These are phyloP conservation scores for Phytophthora nicotianae DNA, from an alignment of 352 stramenopile genomes.

Conservation along the genomic window DNA sequence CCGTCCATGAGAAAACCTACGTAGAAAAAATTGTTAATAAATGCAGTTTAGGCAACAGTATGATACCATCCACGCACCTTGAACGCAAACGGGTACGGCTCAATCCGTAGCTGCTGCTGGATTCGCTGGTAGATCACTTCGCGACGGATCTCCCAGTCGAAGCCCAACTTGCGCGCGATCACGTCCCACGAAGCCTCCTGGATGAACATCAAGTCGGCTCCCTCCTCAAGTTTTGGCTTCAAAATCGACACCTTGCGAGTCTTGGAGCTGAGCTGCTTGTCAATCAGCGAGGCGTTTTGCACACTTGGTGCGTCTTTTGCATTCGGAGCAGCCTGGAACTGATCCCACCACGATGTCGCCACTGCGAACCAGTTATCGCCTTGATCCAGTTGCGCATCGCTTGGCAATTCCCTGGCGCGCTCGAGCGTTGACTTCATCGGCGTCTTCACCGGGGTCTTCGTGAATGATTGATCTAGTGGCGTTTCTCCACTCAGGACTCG, in stretches of 20 bases:
- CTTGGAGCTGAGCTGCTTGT: constrained; percentile 23
- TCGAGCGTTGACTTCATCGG: constrained; percentile 9
- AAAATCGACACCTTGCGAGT: constrained; percentile 22
- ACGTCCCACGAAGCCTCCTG: constrained; percentile 17
- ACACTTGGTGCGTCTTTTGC: constrained; percentile 14
- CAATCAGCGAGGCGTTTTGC: constrained; percentile 26
- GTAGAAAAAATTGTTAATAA: not conserved
- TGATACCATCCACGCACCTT: constrained; percentile 10
- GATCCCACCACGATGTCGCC: constrained; percentile 24
- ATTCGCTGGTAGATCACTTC: constrained; percentile 27
- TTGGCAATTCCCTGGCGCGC: constrained; percentile 7
- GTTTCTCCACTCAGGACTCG: not conserved
- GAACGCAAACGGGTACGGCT: constrained; percentile 23
- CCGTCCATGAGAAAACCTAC: constrained; percentile 27
- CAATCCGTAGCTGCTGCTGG: constrained; percentile 15
- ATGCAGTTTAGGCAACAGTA: not conserved
- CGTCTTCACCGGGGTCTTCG: not conserved
- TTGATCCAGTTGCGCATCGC: constrained; percentile 19
- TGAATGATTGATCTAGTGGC: not conserved
- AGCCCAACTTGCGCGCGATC: constrained; percentile 16
- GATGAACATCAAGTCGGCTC: constrained; percentile 28
- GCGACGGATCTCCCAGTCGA: constrained; percentile 31
- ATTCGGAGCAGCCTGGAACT: constrained; percentile 13
- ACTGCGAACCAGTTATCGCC: constrained; percentile 29
- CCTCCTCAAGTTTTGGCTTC: constrained; percentile 26